phyloP scores from a whole-genome alignment of 164 flowering plant genomes.

The Chimonanthus praecox region DNA sequence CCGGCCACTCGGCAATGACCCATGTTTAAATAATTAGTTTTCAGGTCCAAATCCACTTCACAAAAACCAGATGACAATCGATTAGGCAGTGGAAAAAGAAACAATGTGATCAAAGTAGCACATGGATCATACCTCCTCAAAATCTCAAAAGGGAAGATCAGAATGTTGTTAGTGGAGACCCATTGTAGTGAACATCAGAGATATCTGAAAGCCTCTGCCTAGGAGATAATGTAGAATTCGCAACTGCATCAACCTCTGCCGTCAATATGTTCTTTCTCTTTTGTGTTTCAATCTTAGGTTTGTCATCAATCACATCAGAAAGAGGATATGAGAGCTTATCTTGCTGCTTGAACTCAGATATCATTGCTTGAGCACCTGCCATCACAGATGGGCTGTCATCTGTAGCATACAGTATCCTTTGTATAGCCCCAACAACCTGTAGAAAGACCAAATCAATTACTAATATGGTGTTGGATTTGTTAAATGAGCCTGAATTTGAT shows the following conservation, averaged over 20 bases:
- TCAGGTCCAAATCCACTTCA: too few relatives aligned
- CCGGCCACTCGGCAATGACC: too few relatives aligned
- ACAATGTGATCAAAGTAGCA: too few relatives aligned
- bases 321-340: conserved; percentile 41
- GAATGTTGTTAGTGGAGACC: conserved; percentile 56
- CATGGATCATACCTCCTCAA: too few relatives aligned
- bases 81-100: too few relatives aligned
- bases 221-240: conserved; percentile 50
- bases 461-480: too few relatives aligned
- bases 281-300: conserved; percentile 36
- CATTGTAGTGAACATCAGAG: conserved; percentile 68
- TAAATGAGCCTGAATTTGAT: too few relatives aligned
- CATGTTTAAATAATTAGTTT: too few relatives aligned
- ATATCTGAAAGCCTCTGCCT: conserved; percentile 74
- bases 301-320: conserved; percentile 44
- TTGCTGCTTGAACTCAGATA: conserved; percentile 32
- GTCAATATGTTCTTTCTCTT: conserved; percentile 59
- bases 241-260: conserved; percentile 55
- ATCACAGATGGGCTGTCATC: conserved; percentile 69
- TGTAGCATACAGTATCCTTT: conserved; percentile 72
- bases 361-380: conserved; percentile 76
- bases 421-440: conserved; percentile 74
- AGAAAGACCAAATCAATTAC: not conserved
- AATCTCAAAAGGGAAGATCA: conserved; percentile 16
- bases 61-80: too few relatives aligned